Evolutionary conservation across 2,329 filamentous ascomycete genomes (phyloP), one percentile per base, ranked within the genome.

Genomic region (Fusarium graminum): DNA sequence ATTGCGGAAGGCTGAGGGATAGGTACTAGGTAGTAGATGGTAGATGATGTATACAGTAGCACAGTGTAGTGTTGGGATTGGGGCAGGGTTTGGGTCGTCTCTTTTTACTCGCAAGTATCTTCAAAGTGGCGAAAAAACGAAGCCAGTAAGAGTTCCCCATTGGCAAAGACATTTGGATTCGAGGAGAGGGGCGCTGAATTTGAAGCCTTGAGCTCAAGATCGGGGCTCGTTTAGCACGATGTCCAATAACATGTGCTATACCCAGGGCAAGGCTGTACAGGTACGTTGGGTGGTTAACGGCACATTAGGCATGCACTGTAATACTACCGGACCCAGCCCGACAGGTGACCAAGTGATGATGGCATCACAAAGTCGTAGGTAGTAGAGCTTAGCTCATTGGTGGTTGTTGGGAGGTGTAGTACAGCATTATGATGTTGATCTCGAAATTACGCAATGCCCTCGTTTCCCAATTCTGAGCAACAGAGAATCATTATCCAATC

Each of bases 111-210:
- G 34, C 19, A 29, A 62, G 7, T 39, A 43, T 57, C 28, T 29
- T 12, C 34, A 40, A 28, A 64, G 61, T 64, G 61, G 59, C 59
- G 45, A 62, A 62, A 56, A 46, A 52, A 44, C 9, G 26, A 44
- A 44, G 49, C 36, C 34, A 41, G 63, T 47, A 42, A 32, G 26
- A 17, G 16, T 25, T 38, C 26, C n/a, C n/a, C 39, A 44, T 50
- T 46, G 14, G 41, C 39, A 28, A 29, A 38, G 39, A 25, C n/a
- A 17, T 32, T 40, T 43, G 43, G 57, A 34, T 43, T 22, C 19
- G 28, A 28, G 41, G 38, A 16, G 26, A 43, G 42, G 41, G 7
- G n/a, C 19, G 14, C 11, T 36, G 30, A 13, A 30, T 29, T 61
- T 29, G 32, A 32, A 39, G 17, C 26, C 39, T 39, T 57, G 43